Conservation (phyloP, 2,329 filamentous ascomycete species). For the Fusarium euwallaceae region DNA sequence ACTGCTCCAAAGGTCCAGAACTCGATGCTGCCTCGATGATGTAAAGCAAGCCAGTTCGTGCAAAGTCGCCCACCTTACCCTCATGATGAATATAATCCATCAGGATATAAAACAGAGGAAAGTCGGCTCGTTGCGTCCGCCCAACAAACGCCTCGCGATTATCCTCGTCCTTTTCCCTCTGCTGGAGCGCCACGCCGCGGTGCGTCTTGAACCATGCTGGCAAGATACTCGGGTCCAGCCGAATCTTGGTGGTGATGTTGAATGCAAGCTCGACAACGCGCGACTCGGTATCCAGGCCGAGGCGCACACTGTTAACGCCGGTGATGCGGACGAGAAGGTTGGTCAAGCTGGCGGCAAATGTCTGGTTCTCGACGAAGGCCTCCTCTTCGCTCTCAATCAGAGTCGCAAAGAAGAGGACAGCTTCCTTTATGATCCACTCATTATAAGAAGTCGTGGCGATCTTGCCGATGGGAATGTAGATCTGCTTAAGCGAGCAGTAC, state of each 20-base stretch:
- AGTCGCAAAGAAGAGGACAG: conserved; percentile 88
- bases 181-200: conserved; percentile 41
- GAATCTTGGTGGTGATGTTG: conserved; percentile 96
- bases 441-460: conserved; percentile 89
- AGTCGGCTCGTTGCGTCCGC: conserved; percentile 89
- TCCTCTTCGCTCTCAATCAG: conserved; percentile 97
- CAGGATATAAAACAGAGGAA: conserved; percentile 94
- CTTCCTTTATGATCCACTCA: conserved; percentile 86
- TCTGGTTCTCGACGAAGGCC: conserved; percentile 87
- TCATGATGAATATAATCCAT: conserved; percentile 98
- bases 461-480: conserved; percentile 90
- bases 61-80: conserved; percentile 95
- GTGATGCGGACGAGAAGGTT: conserved; percentile 86
- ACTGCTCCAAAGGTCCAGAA: conserved; percentile 86
- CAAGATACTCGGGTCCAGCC: conserved; percentile 87
- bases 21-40: conserved; percentile 93
- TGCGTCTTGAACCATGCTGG: conserved; percentile 88
- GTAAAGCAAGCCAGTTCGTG: conserved; percentile 91
- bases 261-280: conserved; percentile 94
- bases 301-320: conserved; percentile 77
- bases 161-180: conserved; percentile 60
- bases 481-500: conserved; percentile 87
- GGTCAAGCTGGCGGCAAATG: conserved; percentile 89
- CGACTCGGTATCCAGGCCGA: conserved; percentile 85
- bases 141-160: conserved; percentile 86